A percentile compares a stretch with the other conserved stretches of the same genome.
Evolutionary conservation across 805 yeast species (phyloP).

Genomic region (Saccharomycopsis javanensis): DNA sequence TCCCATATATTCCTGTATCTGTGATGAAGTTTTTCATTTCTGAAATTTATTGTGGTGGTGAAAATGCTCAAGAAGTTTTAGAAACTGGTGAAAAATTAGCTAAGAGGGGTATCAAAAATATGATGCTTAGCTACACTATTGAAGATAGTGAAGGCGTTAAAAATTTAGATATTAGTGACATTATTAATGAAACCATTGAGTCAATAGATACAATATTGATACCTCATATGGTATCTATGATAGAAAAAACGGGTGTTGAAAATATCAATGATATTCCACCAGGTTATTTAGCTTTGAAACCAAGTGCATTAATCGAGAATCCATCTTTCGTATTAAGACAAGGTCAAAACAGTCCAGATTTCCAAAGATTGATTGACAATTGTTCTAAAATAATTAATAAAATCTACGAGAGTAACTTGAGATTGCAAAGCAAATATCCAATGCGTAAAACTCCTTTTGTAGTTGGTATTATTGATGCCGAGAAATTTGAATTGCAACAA

Average conservation of each 20-base stretch:
- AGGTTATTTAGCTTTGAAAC: constrained; percentile 88
- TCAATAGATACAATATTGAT: constrained; percentile 60
- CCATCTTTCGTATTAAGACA: constrained; percentile 66
- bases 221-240: constrained; percentile 59
- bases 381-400: constrained; percentile 56
- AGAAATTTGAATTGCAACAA: constrained; percentile 75
- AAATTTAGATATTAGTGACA: constrained; percentile 45
- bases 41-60: constrained; percentile 87
- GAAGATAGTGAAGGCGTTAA: constrained; percentile 83
- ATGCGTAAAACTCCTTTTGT: constrained; percentile 62
- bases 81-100: constrained; percentile 59
- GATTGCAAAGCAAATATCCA: constrained; percentile 44
- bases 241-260: constrained; percentile 29
- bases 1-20: constrained; percentile 68
- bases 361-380: constrained; percentile 48
- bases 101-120: constrained; percentile 73
- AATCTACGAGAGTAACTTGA: constrained; percentile 42
- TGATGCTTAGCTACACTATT: constrained; percentile 91
- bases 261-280: constrained; percentile 64
- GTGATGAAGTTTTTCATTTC: constrained; percentile 65
- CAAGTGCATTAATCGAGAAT: constrained; percentile 75
- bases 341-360: constrained; percentile 43
- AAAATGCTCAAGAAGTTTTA: constrained; percentile 57
- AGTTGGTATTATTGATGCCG: constrained; percentile 82
- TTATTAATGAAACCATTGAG: constrained; percentile 51